These are phyloP conservation scores for Heritiera fomes DNA, from an alignment of 345 rosid genomes.

Conservation along the genomic window DNA sequence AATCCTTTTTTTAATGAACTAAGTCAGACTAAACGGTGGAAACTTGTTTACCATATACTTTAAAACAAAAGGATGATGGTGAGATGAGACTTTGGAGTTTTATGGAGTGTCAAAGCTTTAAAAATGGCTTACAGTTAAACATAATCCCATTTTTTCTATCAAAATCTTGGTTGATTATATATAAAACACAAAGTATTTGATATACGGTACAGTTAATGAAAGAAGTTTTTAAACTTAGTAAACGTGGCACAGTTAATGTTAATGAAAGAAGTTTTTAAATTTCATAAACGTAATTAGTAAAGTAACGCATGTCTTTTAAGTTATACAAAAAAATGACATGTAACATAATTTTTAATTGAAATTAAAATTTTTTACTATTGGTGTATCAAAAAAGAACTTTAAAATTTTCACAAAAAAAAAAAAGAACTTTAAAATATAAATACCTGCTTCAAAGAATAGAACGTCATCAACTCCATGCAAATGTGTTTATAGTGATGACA, in stretches of 20 bases:
- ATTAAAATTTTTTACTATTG: too few relatives aligned
- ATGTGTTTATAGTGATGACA: background rate
- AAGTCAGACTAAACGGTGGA: slow-evolving; percentile 34
- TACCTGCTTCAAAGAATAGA: background rate
- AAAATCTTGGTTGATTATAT: background rate
- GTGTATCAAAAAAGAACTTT: too few relatives aligned
- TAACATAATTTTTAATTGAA: too few relatives aligned
- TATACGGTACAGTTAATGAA: too few relatives aligned
- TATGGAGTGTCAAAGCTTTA: slow-evolving; percentile 31
- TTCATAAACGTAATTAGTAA: too few relatives aligned
- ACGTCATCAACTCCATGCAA: background rate
- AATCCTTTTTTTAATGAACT: slow-evolving; percentile 23
- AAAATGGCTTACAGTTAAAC: slow-evolving; percentile 20
- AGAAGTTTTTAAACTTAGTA: too few relatives aligned
- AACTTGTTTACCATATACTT: too few relatives aligned
- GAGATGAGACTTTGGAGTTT: slow-evolving; percentile 36
- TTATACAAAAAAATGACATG: too few relatives aligned
- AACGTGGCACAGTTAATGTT: too few relatives aligned
- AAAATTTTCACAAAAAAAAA: too few relatives aligned
- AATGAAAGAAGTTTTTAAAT: too few relatives aligned
- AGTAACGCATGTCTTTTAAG: too few relatives aligned
- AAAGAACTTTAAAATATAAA: background rate
- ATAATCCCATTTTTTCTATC: slow-evolving; percentile 33
- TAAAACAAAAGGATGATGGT: slow-evolving; percentile 10
- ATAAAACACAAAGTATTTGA: background rate